Evolutionary conservation across 2,329 filamentous ascomycete genomes (phyloP).

Genomic region (Huntiella decipiens): DNA sequence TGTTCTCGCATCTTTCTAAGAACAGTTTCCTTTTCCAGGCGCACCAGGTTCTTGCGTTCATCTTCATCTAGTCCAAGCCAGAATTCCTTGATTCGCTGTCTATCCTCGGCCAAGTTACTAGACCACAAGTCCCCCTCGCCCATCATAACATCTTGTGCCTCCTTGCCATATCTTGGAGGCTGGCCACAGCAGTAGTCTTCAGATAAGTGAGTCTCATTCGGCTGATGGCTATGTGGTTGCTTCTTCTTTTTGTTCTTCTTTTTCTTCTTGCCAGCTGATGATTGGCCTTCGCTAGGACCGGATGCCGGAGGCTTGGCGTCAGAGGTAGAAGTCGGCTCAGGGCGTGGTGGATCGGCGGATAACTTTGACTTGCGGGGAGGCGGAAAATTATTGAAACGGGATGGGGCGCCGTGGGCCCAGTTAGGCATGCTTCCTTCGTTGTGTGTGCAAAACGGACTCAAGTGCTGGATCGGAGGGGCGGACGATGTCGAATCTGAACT

Average conservation of each 20-base stretch:
- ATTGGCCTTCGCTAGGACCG: neutral
- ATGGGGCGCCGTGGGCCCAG: too few relatives aligned
- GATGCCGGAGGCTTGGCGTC: neutral
- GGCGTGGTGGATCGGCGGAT: neutral
- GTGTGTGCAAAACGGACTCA: neutral
- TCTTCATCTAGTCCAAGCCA: slow-evolving; percentile 91
- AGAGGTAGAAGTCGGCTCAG: slow-evolving; percentile 21
- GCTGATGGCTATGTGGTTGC: slow-evolving; percentile 13
- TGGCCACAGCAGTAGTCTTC: neutral
- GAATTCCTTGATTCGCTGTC: slow-evolving; percentile 94
- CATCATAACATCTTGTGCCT: neutral
- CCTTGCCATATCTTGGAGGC: slow-evolving; percentile 1
- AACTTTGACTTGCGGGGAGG: neutral
- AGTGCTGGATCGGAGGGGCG: neutral
- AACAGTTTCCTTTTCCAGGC: slow-evolving; percentile 96
- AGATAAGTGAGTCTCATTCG: neutral
- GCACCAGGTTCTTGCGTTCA: slow-evolving; percentile 84
- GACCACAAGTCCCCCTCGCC: slow-evolving; percentile 60
- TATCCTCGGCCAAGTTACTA: slow-evolving; percentile 80
- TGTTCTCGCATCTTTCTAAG: slow-evolving; percentile 99
- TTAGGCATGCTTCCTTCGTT: neutral
- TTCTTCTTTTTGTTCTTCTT: slow-evolving; percentile 48
- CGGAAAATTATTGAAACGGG: neutral
- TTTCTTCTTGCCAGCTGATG: slow-evolving; percentile 39
- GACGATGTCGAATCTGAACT: neutral